Percentiles rank a stretch among this genome's conserved stretches.
These are phyloP conservation scores for Acarospora socialis DNA, from an alignment of 2,329 filamentous ascomycete genomes.

Conservation along the genomic window DNA sequence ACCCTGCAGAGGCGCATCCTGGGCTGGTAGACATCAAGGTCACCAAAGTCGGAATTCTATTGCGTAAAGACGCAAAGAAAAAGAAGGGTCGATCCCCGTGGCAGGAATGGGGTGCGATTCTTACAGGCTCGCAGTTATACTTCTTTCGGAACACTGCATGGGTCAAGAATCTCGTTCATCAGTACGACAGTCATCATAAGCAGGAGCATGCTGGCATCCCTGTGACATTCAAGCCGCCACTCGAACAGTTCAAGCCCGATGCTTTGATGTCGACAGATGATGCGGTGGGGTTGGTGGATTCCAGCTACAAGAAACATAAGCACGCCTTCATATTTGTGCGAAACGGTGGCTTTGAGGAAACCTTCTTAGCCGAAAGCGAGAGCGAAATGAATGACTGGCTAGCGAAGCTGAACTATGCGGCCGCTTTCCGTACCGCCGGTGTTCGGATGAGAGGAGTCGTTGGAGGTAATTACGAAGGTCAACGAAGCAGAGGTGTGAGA, in stretches of 20 bases:
- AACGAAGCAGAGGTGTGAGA: slow-evolving; percentile 50
- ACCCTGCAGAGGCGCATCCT: slow-evolving; percentile 73
- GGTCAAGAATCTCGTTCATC: slow-evolving; percentile 81
- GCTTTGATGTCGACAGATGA: slow-evolving; percentile 85
- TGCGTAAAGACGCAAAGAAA: slow-evolving; percentile 89
- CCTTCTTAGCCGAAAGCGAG: slow-evolving; percentile 80
- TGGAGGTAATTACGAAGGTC: slow-evolving; percentile 67
- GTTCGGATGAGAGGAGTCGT: slow-evolving; percentile 81
- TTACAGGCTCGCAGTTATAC: slow-evolving; percentile 94
- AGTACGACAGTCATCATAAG: slow-evolving; percentile 71
- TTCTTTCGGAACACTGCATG: slow-evolving; percentile 89
- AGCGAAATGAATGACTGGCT: slow-evolving; percentile 94
- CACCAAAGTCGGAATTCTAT: slow-evolving; percentile 85
- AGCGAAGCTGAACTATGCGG: slow-evolving; percentile 88
- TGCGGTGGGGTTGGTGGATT: slow-evolving; percentile 75
- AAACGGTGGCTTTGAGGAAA: slow-evolving; percentile 75
- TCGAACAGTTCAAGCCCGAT: slow-evolving; percentile 88
- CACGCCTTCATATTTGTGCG: slow-evolving; percentile 85
- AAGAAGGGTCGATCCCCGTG: slow-evolving; percentile 89
- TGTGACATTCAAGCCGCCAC: slow-evolving; percentile 76
- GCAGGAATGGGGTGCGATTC: slow-evolving; percentile 96
- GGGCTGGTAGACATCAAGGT: slow-evolving; percentile 96
- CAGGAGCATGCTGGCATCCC: slow-evolving; percentile 61
- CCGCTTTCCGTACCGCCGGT: slow-evolving; percentile 81
- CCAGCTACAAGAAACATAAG: slow-evolving; percentile 82